Base-by-base conservation (phyloP, 345 rosid species). In the Crucihimalaya himalaica region DNA sequence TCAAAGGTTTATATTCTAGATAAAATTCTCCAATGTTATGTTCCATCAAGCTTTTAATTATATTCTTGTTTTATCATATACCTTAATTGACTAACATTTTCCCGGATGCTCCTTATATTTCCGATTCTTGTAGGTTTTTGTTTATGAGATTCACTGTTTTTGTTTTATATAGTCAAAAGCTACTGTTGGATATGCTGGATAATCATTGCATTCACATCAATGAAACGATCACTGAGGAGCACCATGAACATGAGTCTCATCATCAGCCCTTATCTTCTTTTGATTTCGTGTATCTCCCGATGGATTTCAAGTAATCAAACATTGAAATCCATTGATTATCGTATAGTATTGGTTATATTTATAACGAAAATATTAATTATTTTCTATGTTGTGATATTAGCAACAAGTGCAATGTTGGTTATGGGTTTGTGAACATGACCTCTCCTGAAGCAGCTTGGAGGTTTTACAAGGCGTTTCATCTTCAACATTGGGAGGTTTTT, bases 401-500 rank as follows among this genome's bases (percentile, higher is more conserved):
- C 81, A 96, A 92, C 86, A 92, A 90, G 77, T 92, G 99, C 84
- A 96, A 96, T 76, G 98, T 96, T 68, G 99, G 99, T 39, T 96
- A 96, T 80, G 99, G 98, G 62, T 96, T 96, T 73, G 99, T 92
- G 80, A 96, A 96, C 86, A 92, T 96, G 97, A 96, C 99, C 3
- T 83, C 98, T 5, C 87, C 98, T 1, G 82, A 79, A 74, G 99
- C 94, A 5, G 85, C 98, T 23, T 69, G 79, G 88, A 85, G 97
- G 82, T 79, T 96, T 6, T 89, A 90, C 84, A 92, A 90, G 70
- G 95, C 97, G 2, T 96, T 96, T 66, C 90, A 96, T 61, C 85
- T 76, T 70, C 97, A 86, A 39, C 89, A 82, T 73, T 92, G 99
- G 99, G 97, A 96, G 85, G 97, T 96, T 62, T 92, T 90, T 78